Base-by-base conservation (phyloP, 495 filamentous ascomycete genomes). In the Annulohypoxylon moriforme region DNA sequence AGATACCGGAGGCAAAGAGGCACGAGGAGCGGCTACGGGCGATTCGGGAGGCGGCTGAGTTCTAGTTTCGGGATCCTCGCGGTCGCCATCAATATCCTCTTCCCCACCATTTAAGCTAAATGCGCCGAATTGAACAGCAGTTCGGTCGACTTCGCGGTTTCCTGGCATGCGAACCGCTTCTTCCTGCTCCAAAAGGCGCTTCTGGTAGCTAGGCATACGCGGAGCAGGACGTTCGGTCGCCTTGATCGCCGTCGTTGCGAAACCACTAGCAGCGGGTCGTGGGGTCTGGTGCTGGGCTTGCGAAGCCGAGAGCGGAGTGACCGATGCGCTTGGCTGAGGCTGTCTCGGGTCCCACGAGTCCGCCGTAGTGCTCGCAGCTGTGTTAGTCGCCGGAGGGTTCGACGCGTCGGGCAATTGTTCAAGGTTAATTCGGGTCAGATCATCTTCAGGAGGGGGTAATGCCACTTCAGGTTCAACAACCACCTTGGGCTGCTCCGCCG, bases 81-180 rank as follows among this genome's bases (percentile, higher is more conserved):
- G 88, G 74, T 98, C 94, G 72, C 93, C 93, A 76, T 98, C 96
- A 66, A 97, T 92, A 72, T 97, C 96, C 18, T 92, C 87, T 58
- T 91, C 87, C 11, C 85, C 77, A 61, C 91, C 96, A 77, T 94
- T 95, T 74, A 98, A 78, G 64, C 92, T 95, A 87, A 99, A 93
- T 76, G 93, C 96, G 57, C 96, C 96, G 80, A 99, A 99, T 77
- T 98, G 96, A 44, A 99, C 93, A n/a, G 94, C 91, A 53, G 94
- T 88, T 58, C 93, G 90, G 77, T 97, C 94, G 8, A 99, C 93
- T 40, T 94, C 94, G 73, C 97, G 94, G 80, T 98, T 97, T n/a
- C 93, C 94, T 31, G 96, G 96, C 96, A 99, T 98, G 56, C 97
- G 92, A 36, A 99, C 96, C 16, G 94, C 93, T 79, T 99, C 96